Evolutionary conservation across 75 land plant genomes (phyloP).

Genomic region (Adiantum capillusveneris): DNA sequence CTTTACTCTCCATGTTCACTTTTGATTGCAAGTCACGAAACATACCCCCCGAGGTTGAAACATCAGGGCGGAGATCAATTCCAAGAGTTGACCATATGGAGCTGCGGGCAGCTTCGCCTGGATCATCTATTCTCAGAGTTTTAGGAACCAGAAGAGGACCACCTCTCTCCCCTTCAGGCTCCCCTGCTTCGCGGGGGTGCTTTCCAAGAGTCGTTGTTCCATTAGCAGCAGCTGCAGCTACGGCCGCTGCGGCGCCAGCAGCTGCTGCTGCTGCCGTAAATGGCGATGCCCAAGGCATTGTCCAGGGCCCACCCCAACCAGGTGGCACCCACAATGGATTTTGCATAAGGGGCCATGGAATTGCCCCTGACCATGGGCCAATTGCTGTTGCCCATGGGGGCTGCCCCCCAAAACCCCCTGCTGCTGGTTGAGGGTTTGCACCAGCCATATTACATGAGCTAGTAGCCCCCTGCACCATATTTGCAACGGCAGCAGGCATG

Average conservation of each 20-base stretch:
- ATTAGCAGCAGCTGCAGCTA: conserved; percentile 17
- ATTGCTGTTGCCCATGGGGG: conserved; percentile 22
- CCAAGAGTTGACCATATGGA: conserved; percentile 82
- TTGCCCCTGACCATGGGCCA: conserved; percentile 32
- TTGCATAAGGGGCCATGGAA: conserved; percentile 46
- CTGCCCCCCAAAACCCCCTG: not conserved
- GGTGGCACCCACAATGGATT: conserved; percentile 39
- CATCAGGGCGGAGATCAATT: conserved; percentile 3
- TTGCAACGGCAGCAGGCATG: not conserved
- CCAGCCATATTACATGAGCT: not conserved
- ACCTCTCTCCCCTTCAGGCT: conserved; percentile 9
- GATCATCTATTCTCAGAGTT: conserved; percentile 71
- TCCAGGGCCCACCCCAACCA: conserved; percentile 35
- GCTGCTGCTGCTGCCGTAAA: conserved; percentile 9
- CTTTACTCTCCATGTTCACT: not conserved
- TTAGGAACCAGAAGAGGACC: conserved; percentile 63
- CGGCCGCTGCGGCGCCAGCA: conserved; percentile 11
- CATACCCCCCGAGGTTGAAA: not conserved
- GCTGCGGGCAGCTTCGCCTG: conserved; percentile 71
- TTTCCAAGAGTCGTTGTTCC: not conserved
- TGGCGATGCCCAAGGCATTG: conserved; percentile 18
- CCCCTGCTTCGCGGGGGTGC: not conserved
- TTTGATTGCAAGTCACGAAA: not conserved
- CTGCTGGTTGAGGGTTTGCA: not conserved
- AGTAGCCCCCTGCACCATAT: not conserved